Evolutionary conservation across 1,284 basidiomycete genomes (phyloP).

Genomic region (Apiotrichum sp.): DNA sequence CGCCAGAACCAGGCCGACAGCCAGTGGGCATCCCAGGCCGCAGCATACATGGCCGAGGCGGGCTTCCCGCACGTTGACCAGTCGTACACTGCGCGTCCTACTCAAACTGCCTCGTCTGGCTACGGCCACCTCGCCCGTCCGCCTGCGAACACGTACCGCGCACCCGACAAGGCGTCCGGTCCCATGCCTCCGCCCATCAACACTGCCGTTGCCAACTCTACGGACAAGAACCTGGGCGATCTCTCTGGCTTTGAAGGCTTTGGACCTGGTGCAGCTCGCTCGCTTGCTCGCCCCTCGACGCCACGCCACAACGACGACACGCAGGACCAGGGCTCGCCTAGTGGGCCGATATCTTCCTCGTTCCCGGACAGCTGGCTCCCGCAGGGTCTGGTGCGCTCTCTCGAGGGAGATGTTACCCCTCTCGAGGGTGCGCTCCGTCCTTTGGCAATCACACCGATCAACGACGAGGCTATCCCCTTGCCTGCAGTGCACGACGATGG

Average conservation of each 20-base stretch:
- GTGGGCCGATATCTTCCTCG: conserved; percentile 42
- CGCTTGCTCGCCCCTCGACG: conserved; percentile 9
- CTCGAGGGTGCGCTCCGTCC: conserved; percentile 17
- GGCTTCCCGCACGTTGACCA: conserved; percentile 42
- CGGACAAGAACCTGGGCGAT: conserved; percentile 9
- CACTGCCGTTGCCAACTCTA: background rate
- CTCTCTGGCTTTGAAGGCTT: conserved; percentile 45
- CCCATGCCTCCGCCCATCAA: background rate
- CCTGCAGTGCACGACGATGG: background rate
- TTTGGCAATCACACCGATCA: conserved; percentile 6
- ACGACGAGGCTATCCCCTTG: background rate
- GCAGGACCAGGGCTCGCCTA: conserved; percentile 43
- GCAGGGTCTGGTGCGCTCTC: conserved; percentile 45
- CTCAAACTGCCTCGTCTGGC: conserved; percentile 18
- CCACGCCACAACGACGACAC: conserved; percentile 1
- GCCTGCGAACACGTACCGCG: conserved; percentile 19
- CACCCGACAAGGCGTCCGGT: conserved; percentile 8
- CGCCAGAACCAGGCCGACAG: conserved; percentile 26
- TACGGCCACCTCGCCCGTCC: conserved; percentile 26
- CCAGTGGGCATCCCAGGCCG: conserved; percentile 41
- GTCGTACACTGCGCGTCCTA: conserved; percentile 39
- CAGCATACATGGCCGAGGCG: conserved; percentile 44
- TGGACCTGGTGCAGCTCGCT: conserved; percentile 33
- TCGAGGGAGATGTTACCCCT: conserved; percentile 44
- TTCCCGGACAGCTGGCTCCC: conserved; percentile 45